Conservation (phyloP, 768 basidiomycete genomes). For the Tylopilus felleus region DNA sequence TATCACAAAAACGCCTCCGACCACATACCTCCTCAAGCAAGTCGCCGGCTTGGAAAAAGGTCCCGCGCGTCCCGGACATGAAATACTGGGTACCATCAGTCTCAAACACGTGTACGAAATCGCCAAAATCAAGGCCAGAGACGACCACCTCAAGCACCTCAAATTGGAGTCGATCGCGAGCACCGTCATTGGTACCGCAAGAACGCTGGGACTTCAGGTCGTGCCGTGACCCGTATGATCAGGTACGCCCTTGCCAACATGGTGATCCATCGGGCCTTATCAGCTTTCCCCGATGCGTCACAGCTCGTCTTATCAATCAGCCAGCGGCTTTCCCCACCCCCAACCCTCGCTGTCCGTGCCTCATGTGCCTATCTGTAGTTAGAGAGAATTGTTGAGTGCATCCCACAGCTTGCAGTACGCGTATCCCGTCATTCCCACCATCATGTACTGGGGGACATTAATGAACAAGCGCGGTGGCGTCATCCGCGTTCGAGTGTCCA, state of each 20-base stretch:
- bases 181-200: constrained; percentile 85
- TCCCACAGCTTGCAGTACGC: constrained; percentile 18
- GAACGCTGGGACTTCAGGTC: constrained; percentile 85
- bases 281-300: constrained; percentile 7
- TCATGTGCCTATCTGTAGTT: constrained; percentile 26
- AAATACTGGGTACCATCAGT: constrained; percentile 75
- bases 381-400: constrained; percentile 18
- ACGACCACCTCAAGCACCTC: constrained; percentile 85
- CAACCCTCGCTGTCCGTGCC: constrained; percentile 9
- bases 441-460: constrained; percentile 34
- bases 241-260: constrained; percentile 28
- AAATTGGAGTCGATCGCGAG: constrained; percentile 84
- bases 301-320: constrained; percentile 26
- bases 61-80: constrained; percentile 76
- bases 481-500: constrained; percentile 28
- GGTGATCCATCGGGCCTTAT: constrained; percentile 22
- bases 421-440: constrained; percentile 26
- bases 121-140: constrained; percentile 91
- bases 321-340: constrained; percentile 9
- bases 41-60: constrained; percentile 90
- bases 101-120: constrained; percentile 99
- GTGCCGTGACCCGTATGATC: constrained; percentile 58
- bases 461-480: constrained; percentile 31
- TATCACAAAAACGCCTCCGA: constrained; percentile 87
- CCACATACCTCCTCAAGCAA: constrained; percentile 86